Conservation (phyloP, 805 yeast genomes). For the Kluyveromyces dobzhanskii region DNA sequence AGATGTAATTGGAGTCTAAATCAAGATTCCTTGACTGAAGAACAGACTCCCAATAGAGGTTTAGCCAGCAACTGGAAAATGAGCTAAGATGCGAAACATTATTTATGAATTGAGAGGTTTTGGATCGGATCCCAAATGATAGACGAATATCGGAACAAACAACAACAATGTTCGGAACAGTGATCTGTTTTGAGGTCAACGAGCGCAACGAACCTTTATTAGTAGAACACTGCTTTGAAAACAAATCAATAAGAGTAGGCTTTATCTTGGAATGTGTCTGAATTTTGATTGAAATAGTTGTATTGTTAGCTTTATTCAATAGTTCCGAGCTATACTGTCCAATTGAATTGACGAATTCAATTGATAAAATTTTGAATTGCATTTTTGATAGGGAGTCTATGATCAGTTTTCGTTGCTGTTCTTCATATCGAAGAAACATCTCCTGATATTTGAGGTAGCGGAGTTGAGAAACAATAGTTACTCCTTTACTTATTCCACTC, state of each 20-base stretch:
- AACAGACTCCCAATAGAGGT: constrained; percentile 35
- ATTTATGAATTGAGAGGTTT: constrained; percentile 11
- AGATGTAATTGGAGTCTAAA: constrained; percentile 5
- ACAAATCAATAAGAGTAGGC: background rate
- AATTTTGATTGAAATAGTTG: constrained; percentile 11
- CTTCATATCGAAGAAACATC: constrained; percentile 12
- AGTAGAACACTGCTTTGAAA: background rate
- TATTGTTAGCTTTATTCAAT: background rate
- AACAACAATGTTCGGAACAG: constrained; percentile 1
- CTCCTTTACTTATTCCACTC: constrained; percentile 50
- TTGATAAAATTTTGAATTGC: constrained; percentile 12
- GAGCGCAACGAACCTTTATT: background rate
- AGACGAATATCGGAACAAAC: constrained; percentile 18
- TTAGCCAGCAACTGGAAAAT: constrained; percentile 35
- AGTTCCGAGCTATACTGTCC: constrained; percentile 6
- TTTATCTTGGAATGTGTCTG: constrained; percentile 9
- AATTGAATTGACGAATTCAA: constrained; percentile 15
- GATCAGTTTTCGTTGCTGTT: constrained; percentile 6
- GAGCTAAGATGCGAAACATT: constrained; percentile 15
- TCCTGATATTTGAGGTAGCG: constrained; percentile 58
- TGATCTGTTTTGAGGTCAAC: background rate
- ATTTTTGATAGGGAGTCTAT: constrained; percentile 8
- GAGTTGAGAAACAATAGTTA: constrained; percentile 62
- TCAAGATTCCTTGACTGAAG: constrained; percentile 12
- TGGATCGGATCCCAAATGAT: constrained; percentile 16